phyloP scores from a whole-genome alignment of 2,329 filamentous ascomycete genomes.

The Plectosphaerella plurivora region DNA sequence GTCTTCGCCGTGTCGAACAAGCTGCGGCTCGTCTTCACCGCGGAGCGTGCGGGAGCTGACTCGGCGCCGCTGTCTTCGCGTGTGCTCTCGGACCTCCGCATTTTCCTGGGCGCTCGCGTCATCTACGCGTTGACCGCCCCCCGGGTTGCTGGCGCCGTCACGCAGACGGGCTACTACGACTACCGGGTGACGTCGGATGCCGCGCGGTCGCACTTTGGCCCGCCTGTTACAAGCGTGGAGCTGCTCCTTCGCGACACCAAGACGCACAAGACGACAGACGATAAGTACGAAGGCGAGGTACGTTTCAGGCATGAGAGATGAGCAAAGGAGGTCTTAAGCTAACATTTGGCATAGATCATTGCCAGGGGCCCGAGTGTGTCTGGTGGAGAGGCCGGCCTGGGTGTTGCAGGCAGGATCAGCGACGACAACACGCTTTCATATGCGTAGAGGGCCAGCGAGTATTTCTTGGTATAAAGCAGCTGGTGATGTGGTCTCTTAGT shows the following conservation, averaged over 20 bases:
- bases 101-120: conserved; percentile 75
- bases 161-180: conserved; percentile 83
- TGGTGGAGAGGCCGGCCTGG: conserved; percentile 59
- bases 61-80: conserved; percentile 62
- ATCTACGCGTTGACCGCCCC: conserved; percentile 81
- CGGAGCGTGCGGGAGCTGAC: conserved; percentile 63
- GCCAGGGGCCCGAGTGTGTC: conserved; percentile 71
- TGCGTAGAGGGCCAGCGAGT: conserved; percentile 19
- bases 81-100: conserved; percentile 73
- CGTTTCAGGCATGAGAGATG: conserved; percentile 19
- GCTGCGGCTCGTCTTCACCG: conserved; percentile 75
- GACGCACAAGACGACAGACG: conserved; percentile 58
- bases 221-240: conserved; percentile 76
- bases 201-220: conserved; percentile 67
- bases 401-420: conserved; percentile 60
- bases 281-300: conserved; percentile 59
- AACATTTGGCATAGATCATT: conserved; percentile 49
- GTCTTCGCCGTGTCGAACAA: conserved; percentile 71
- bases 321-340: neutral
- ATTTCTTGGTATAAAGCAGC: neutral
- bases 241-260: conserved; percentile 64
- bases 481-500: neutral
- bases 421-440: conserved; percentile 71
- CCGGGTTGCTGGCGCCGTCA: conserved; percentile 82
- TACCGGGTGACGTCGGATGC: conserved; percentile 56